These are phyloP conservation scores for Aspergillus thermomutatus DNA, from an alignment of 2,329 filamentous ascomycete species.

Conservation along the genomic window DNA sequence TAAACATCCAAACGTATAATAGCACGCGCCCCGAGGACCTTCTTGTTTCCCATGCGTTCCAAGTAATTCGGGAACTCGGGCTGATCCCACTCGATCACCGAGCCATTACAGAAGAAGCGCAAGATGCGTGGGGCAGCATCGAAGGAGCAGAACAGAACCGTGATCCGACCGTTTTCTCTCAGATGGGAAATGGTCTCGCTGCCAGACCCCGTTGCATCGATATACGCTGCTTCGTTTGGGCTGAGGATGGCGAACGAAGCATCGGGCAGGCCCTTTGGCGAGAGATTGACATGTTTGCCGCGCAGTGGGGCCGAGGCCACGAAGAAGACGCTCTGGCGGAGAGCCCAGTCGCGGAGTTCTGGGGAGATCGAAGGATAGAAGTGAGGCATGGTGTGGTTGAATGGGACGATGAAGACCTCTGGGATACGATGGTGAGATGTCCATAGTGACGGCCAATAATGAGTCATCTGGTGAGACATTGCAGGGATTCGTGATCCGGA, in stretches of 20 bases:
- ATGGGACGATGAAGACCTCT: background rate
- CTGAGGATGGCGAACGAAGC: slow-evolving; percentile 61
- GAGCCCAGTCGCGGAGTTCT: slow-evolving; percentile 61
- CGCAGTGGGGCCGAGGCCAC: slow-evolving; percentile 67
- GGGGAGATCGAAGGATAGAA: slow-evolving; percentile 55
- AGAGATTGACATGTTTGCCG: slow-evolving; percentile 71
- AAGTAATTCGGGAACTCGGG: slow-evolving; percentile 47
- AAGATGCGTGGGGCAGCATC: slow-evolving; percentile 59
- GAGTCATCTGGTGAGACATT: background rate
- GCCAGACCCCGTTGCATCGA: slow-evolving; percentile 72
- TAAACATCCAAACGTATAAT: slow-evolving; percentile 62
- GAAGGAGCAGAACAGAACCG: slow-evolving; percentile 71
- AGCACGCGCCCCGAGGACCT: slow-evolving; percentile 53
- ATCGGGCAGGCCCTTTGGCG: slow-evolving; percentile 66
- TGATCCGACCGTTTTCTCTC: slow-evolving; percentile 73
- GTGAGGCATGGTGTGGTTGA: slow-evolving; percentile 50
- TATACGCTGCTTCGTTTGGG: slow-evolving; percentile 62
- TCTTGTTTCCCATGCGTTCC: slow-evolving; percentile 43
- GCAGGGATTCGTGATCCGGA: background rate
- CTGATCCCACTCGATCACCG: slow-evolving; percentile 59
- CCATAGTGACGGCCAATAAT: background rate
- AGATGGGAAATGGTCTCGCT: slow-evolving; percentile 73
- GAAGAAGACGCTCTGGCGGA: slow-evolving; percentile 70
- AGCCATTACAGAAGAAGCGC: slow-evolving; percentile 59
- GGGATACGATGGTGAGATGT: background rate